These are phyloP conservation scores for Saturnispora quitensis DNA, from an alignment of 805 yeast species.

Conservation along the genomic window DNA sequence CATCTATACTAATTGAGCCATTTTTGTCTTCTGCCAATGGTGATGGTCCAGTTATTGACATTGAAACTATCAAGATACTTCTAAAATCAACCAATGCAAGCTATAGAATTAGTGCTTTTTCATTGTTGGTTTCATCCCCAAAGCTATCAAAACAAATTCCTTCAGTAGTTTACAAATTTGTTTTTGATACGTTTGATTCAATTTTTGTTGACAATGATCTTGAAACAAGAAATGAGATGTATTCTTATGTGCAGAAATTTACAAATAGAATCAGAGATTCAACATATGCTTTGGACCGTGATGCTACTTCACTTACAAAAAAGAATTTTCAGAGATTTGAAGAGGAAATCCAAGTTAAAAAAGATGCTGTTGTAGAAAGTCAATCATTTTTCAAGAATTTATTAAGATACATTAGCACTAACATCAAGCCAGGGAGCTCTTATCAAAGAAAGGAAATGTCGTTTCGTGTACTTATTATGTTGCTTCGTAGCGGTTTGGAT, in stretches of 20 bases:
- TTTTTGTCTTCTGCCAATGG: constrained; percentile 28
- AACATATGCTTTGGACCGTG: constrained; percentile 47
- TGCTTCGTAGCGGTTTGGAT: constrained; percentile 53
- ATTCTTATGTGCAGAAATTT: constrained; percentile 53
- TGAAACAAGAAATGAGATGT: constrained; percentile 58
- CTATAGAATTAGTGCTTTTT: constrained; percentile 45
- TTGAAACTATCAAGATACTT: constrained; percentile 28
- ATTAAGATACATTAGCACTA: constrained; percentile 18
- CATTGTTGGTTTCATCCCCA: constrained; percentile 51
- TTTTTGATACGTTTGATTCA: constrained; percentile 37
- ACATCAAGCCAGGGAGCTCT: constrained; percentile 46
- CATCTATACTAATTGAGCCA: constrained; percentile 44
- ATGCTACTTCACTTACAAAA: constrained; percentile 33
- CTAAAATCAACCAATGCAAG: constrained; percentile 36
- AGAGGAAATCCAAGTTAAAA: constrained; percentile 28
- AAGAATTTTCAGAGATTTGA: constrained; percentile 28
- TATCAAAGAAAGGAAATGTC: constrained; percentile 45
- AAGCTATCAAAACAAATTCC: constrained; percentile 54
- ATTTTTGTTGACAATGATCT: constrained; percentile 58
- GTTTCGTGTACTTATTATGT: constrained; percentile 34
- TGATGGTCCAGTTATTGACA: constrained; percentile 9
- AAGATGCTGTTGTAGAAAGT: constrained; percentile 25
- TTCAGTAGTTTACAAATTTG: constrained; percentile 31
- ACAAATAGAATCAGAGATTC: constrained; percentile 62
- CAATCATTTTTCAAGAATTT: constrained; percentile 28